Conservation (phyloP, 2,329 filamentous ascomycete species). For the Paracorniculantispora psalliotae region DNA sequence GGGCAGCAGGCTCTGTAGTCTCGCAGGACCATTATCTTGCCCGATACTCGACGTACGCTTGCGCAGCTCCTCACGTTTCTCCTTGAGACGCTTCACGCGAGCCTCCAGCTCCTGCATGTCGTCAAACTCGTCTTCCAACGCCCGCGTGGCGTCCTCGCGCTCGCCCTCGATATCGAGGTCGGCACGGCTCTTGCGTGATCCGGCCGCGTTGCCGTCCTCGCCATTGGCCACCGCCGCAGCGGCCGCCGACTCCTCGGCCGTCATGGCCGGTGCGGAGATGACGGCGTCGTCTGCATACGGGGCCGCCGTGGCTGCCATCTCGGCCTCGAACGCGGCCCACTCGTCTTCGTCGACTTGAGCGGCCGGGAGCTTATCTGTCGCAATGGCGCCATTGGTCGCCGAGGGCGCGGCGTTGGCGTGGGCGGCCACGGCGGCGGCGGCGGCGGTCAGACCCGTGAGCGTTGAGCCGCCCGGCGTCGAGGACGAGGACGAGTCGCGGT, state of each 20-base stretch:
- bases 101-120: slow-evolving; percentile 77
- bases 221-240: slow-evolving; percentile 35
- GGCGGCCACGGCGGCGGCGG: slow-evolving; percentile 22
- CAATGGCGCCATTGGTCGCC: not conserved
- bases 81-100: slow-evolving; percentile 62
- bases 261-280: slow-evolving; percentile 65
- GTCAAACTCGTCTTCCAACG: slow-evolving; percentile 72
- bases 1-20: not conserved
- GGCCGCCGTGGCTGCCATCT: slow-evolving; percentile 54
- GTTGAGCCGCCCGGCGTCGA: slow-evolving; percentile 31
- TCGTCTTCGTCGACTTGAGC: slow-evolving; percentile 62
- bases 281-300: slow-evolving; percentile 46
- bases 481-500: slow-evolving; percentile 36
- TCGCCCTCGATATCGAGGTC: slow-evolving; percentile 60
- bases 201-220: slow-evolving; percentile 38
- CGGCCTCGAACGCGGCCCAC: slow-evolving; percentile 83
- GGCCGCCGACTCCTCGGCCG: slow-evolving; percentile 56
- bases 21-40: slow-evolving; percentile 18
- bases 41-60: slow-evolving; percentile 28
- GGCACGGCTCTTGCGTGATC: slow-evolving; percentile 45
- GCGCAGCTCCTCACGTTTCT: slow-evolving; percentile 63
- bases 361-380: slow-evolving; percentile 14
- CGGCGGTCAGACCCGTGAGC: slow-evolving; percentile 13
- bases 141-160: slow-evolving; percentile 68
- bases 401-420: slow-evolving; percentile 16